Evolutionary conservation across 2,329 filamentous ascomycete genomes (phyloP), one percentile per base, ranked within the genome.

Genomic region (Aspergillus proliferans): DNA sequence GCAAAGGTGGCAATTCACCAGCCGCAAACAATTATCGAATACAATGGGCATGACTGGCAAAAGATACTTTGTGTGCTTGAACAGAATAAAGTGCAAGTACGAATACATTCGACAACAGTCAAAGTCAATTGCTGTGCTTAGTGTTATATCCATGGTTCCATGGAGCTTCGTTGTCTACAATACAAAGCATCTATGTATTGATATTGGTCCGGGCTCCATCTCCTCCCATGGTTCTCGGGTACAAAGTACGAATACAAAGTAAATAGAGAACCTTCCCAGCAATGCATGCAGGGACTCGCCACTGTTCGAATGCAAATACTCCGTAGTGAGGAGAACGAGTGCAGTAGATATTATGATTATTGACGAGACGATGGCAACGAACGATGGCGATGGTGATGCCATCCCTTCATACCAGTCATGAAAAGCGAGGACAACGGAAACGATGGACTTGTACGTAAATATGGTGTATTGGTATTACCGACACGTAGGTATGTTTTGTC

Each of bases 341-440:
- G 26, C 26, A 30, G 26, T 30, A 30, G 12, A 12, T 30, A 12
- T 30, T 30, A 30, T 30, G 26, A 30, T 30, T 30, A 30, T 47
- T 48, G 46, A 53, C 48, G 55, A 47, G 46, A 53, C 48, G 55
- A 47, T 43, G 38, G 41, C 36, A 26, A 38, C n/a, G 34, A 19
- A 3, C n/a, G 6, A 19, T 38, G 18, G n/a, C 26, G 56, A 58
- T 50, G 48, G 51, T 48, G 57, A 56, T 48, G 43, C 36, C 53
- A 61, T 62, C 62, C 63, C 63, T 65, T 56, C 63, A 65, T 65
- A 57, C 62, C 62, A 53, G 38, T 26, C 46, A 41, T 49, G 22
- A 50, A 60, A 53, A 54, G 56, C 56, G 38, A 40, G 15, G 38
- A 15, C 18, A 40, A 40, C 38, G 38, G 18, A 40, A 40, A 12